phyloP scores from a whole-genome alignment of 345 rosid genomes.

The Litchi chinensis region DNA sequence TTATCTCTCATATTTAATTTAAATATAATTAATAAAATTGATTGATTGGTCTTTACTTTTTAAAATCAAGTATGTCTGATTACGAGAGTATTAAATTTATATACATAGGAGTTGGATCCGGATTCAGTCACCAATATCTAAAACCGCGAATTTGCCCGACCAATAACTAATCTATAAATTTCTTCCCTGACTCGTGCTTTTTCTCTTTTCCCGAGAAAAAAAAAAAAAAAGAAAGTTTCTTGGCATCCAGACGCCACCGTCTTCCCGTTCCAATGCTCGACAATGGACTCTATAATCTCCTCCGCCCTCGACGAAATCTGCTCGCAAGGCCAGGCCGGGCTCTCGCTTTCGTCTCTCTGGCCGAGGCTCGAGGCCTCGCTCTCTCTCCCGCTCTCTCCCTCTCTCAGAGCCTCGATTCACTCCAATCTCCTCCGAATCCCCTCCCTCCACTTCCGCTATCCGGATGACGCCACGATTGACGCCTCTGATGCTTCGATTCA shows the following conservation, averaged over 20 bases:
- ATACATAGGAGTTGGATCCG: background rate
- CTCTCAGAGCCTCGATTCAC: slow-evolving; percentile 52
- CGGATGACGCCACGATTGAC: slow-evolving; percentile 24
- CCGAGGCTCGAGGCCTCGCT: slow-evolving; percentile 28
- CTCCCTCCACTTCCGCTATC: slow-evolving; percentile 48
- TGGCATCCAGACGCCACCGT: background rate
- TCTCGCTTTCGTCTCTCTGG: slow-evolving; percentile 51
- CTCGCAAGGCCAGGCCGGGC: slow-evolving; percentile 49
- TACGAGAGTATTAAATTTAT: too few relatives aligned
- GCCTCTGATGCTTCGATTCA: slow-evolving; percentile 45
- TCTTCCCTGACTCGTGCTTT: background rate
- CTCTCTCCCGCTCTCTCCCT: slow-evolving; percentile 27
- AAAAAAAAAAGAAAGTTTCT: background rate
- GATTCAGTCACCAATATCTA: background rate
- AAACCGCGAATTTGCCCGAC: background rate
- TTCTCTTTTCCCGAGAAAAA: too few relatives aligned
- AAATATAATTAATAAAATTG: too few relatives aligned
- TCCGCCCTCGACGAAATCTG: slow-evolving; percentile 71
- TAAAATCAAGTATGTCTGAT: too few relatives aligned
- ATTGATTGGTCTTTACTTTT: too few relatives aligned
- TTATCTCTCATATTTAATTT: too few relatives aligned
- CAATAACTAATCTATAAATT: background rate
- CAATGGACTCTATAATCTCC: slow-evolving; percentile 59
- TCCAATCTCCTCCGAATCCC: slow-evolving; percentile 54
- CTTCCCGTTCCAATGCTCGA: background rate